Conservation (phyloP, 129 eudicot genomes). For the Pittosporum tobira region DNA sequence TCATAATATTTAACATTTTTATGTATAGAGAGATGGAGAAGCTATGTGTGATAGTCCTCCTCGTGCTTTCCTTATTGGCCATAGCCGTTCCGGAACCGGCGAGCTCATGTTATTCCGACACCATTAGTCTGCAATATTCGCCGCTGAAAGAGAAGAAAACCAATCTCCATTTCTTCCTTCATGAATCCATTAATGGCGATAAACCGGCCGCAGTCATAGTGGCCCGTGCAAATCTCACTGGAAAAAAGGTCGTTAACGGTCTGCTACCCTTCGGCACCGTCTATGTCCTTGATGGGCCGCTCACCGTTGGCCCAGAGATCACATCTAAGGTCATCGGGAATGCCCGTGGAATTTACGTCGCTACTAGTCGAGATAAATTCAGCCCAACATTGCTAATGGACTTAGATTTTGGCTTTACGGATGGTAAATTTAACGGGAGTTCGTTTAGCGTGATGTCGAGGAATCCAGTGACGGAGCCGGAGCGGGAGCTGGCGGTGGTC, state of each 20-base stretch:
- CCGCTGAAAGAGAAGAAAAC: slow-evolving; percentile 24
- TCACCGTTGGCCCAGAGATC: slow-evolving; percentile 22
- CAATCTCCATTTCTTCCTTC: slow-evolving; percentile 30
- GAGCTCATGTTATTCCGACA: too few species aligned
- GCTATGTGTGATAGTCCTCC: too few species aligned
- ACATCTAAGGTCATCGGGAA: slow-evolving; percentile 35
- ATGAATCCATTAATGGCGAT: slow-evolving; percentile 26
- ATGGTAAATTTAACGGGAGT: slow-evolving; percentile 44
- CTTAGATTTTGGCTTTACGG: slow-evolving; percentile 40
- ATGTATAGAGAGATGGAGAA: too few species aligned
- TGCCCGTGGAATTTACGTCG: slow-evolving; percentile 32
- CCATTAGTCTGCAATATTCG: slow-evolving; percentile 10
- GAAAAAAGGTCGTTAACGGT: slow-evolving; percentile 13
- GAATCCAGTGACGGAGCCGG: slow-evolving; percentile 31
- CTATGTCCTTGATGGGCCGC: slow-evolving; percentile 28
- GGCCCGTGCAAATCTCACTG: slow-evolving; percentile 20
- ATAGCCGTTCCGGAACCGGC: too few species aligned
- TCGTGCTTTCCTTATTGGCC: too few species aligned
- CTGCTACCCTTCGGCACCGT: slow-evolving; percentile 18
- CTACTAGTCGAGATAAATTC: slow-evolving; percentile 24
- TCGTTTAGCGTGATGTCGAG: slow-evolving; percentile 37
- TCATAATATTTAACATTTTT: too few species aligned
- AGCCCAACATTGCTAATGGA: slow-evolving; percentile 24
- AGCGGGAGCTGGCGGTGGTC: slow-evolving; percentile 44
- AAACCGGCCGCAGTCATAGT: slow-evolving; percentile 24